Evolutionary conservation across 78 protist species (phyloP).

Genomic region (Dictyostelium capitatum): DNA sequence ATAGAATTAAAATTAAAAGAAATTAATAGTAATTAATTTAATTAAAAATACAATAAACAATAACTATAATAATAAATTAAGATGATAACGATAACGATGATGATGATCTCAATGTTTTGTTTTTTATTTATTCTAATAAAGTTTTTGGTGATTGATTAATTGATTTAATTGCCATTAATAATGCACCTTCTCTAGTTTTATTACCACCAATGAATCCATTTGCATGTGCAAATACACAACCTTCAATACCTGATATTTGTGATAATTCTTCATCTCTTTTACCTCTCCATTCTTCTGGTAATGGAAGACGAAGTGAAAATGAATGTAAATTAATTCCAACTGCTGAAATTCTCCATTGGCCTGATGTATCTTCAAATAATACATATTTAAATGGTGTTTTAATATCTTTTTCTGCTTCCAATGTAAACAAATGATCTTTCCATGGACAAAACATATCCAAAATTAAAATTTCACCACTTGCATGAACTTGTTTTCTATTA

Average conservation of each 20-base stretch:
- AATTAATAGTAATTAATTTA: slow-evolving; percentile 16
- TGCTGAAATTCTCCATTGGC: slow-evolving; percentile 84
- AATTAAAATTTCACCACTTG: slow-evolving; percentile 78
- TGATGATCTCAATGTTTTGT: no score
- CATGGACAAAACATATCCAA: slow-evolving; percentile 89
- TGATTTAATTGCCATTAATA: slow-evolving; percentile 85
- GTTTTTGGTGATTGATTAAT: slow-evolving; percentile 29
- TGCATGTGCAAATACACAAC: slow-evolving; percentile 75
- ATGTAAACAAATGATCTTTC: slow-evolving; percentile 88
- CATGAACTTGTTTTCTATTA: slow-evolving; percentile 30
- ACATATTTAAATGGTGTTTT: slow-evolving; percentile 56
- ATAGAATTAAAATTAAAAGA: slow-evolving; percentile 50
- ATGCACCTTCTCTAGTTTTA: slow-evolving; percentile 86
- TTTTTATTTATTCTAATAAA: not conserved
- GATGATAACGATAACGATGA: no score
- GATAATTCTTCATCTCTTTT: slow-evolving; percentile 46
- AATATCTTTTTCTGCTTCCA: slow-evolving; percentile 75
- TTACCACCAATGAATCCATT: slow-evolving; percentile 96
- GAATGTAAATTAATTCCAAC: slow-evolving; percentile 33
- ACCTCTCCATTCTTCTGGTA: slow-evolving; percentile 89
- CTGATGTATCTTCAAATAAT: slow-evolving; percentile 81
- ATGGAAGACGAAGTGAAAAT: slow-evolving; percentile 43
- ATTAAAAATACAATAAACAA: not conserved
- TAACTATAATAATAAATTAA: not conserved
- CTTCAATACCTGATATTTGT: slow-evolving; percentile 56